These are phyloP conservation scores for Medicago arabica DNA, from an alignment of 306 rosid species.

Conservation along the genomic window DNA sequence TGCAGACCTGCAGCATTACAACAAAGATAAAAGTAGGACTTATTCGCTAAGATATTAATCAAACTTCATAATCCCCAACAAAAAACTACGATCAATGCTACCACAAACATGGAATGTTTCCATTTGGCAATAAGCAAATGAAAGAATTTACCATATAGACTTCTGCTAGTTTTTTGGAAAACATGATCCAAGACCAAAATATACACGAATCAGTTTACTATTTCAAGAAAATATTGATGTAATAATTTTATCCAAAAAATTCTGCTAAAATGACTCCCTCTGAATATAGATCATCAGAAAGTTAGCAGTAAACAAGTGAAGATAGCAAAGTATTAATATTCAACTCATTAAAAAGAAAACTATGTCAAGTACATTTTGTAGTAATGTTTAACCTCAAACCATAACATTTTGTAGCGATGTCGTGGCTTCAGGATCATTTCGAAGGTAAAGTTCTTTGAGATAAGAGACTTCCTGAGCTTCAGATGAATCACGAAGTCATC, in stretches of 20 bases:
- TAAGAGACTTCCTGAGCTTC: conserved; percentile 70
- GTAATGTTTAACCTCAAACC: conserved; percentile 13
- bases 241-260: conserved; percentile 1
- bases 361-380: background rate
- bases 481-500: conserved; percentile 54
- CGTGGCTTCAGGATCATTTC: conserved; percentile 71
- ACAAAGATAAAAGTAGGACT: conserved; percentile 5
- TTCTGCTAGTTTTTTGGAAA: background rate
- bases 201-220: conserved; percentile 3
- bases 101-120: conserved; percentile 8
- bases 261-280: background rate
- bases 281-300: background rate
- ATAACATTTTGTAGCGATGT: background rate
- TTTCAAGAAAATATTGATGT: background rate
- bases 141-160: background rate
- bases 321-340: background rate
- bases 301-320: background rate
- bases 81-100: conserved; percentile 8
- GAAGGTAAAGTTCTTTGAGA: conserved; percentile 76
- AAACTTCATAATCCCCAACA: conserved; percentile 16
- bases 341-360: background rate
- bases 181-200: conserved; percentile 11
- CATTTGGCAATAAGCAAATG: background rate
- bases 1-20: conserved; percentile 8
- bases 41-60: background rate